phyloP scores from a whole-genome alignment of 805 yeast genomes.

The Peterozyma toletana region DNA sequence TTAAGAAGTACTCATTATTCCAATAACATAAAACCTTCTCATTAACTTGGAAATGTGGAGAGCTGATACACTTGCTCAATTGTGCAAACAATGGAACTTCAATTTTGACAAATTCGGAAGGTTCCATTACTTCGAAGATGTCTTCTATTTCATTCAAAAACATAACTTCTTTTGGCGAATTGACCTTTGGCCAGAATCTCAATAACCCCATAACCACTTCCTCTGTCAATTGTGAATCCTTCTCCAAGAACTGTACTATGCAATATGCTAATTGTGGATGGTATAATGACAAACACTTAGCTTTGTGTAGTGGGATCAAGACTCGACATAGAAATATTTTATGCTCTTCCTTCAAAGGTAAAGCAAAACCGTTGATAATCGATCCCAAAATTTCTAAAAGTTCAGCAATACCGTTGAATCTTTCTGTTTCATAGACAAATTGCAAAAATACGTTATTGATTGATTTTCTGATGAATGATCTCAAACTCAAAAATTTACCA shows the following conservation, averaged over 20 bases:
- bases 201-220: conserved; percentile 93
- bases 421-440: conserved; percentile 89
- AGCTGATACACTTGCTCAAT: conserved; percentile 85
- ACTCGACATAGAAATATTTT: conserved; percentile 83
- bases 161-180: conserved; percentile 93
- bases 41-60: conserved; percentile 95
- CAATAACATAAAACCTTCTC: conserved; percentile 92
- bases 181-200: conserved; percentile 94
- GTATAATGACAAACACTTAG: conserved; percentile 77
- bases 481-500: conserved; percentile 84
- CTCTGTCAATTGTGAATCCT: conserved; percentile 86
- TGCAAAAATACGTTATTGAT: conserved; percentile 89
- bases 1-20: conserved; percentile 90
- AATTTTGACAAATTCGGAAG: conserved; percentile 82
- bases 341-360: conserved; percentile 96
- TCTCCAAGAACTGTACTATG: conserved; percentile 91
- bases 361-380: conserved; percentile 94
- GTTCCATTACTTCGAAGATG: conserved; percentile 93
- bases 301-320: conserved; percentile 87
- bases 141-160: conserved; percentile 94
- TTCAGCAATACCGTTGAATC: conserved; percentile 95
- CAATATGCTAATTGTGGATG: conserved; percentile 98
- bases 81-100: conserved; percentile 93
- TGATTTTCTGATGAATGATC: conserved; percentile 87
- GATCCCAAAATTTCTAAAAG: conserved; percentile 91